Evolutionary conservation across 2,329 filamentous ascomycete species (phyloP), one percentile per base, ranked within the genome.

Genomic region (Ophiostoma montium): DNA sequence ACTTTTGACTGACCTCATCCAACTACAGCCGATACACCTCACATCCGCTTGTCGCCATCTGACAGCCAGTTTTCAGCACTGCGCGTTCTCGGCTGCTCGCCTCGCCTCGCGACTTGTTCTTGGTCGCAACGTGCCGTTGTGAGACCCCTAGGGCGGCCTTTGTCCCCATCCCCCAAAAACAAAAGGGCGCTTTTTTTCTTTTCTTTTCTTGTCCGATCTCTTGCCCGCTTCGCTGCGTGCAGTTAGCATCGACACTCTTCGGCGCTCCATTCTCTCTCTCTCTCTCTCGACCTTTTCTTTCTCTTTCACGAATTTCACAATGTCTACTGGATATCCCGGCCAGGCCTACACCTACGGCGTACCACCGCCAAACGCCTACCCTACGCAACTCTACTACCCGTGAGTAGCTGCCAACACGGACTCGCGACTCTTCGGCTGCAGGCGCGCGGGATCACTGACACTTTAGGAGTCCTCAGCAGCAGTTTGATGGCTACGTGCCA

Each of bases 401-500:
- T 53, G 32, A 43, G 48, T 35, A 13, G n/a, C 35, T 15, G 13
- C 18, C 19, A n/a, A n/a, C n/a, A n/a, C n/a, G n/a, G n/a, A n/a
- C n/a, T n/a, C n/a, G n/a, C n/a, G n/a, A n/a, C n/a, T n/a, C n/a
- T n/a, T n/a, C n/a, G n/a, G 11, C 15, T 21, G 5, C 15, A 11
- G 16, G 9, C 3, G 13, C 9, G 11, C 32, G 2, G 21, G 15
- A 13, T 46, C 18, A 15, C 16, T 35, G n/a, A 12, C 11, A 13
- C 12, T 10, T 46, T n/a, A n/a, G 32, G 21, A 52, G 16, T 19
- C 35, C 16, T 47, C 47, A 46, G 30, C 43, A 52, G 38, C 47
- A 49, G 32, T 49, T 47, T 38, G 49, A 52, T 27, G 50, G 50
- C n/a, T 52, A 52, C 31, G 31, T 52, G 6, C 50, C 50, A 39